These are phyloP conservation scores for Talaromyces sp. DNA, from an alignment of 2,329 filamentous ascomycete genomes.

Conservation along the genomic window DNA sequence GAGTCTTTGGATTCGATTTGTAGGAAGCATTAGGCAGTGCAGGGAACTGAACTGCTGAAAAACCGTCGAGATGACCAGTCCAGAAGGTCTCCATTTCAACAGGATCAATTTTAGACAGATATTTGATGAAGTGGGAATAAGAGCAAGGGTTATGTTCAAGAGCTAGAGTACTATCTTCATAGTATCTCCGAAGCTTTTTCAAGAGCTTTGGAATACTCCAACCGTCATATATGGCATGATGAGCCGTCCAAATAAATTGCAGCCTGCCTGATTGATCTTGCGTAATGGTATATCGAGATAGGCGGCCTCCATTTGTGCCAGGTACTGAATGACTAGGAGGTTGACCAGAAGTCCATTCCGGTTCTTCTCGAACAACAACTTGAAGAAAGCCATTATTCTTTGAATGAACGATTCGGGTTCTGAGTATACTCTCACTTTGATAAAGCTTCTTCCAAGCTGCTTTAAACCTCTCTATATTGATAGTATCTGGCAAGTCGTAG, in stretches of 20 bases:
- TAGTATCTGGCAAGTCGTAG: conserved; percentile 27
- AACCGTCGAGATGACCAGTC: conserved; percentile 19
- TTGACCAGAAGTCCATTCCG: conserved; percentile 22
- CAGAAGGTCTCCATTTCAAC: conserved; percentile 25
- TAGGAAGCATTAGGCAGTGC: conserved; percentile 18
- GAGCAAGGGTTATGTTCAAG: neutral
- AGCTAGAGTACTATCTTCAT: neutral
- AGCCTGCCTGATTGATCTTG: neutral
- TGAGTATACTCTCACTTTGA: conserved; percentile 36
- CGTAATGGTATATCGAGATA: conserved; percentile 18
- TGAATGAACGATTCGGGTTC: conserved; percentile 38
- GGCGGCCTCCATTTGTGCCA: conserved; percentile 16
- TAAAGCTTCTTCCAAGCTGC: conserved; percentile 38
- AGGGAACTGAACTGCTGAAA: conserved; percentile 15
- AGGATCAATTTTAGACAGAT: conserved; percentile 19
- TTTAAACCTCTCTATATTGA: conserved; percentile 37
- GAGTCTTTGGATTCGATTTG: conserved; percentile 15
- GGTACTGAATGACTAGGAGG: conserved; percentile 12
- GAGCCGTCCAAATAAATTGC: conserved; percentile 40
- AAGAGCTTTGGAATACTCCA: conserved; percentile 26
- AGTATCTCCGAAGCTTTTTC: conserved; percentile 18
- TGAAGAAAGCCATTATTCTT: conserved; percentile 27
- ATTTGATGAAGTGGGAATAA: conserved; percentile 18
- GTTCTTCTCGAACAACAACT: conserved; percentile 25
- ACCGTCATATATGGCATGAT: conserved; percentile 46